A percentile compares a stretch with the other conserved stretches of the same genome.
phyloP scores from a whole-genome alignment of 768 basidiomycete species.

The Asterophora parasitica region DNA sequence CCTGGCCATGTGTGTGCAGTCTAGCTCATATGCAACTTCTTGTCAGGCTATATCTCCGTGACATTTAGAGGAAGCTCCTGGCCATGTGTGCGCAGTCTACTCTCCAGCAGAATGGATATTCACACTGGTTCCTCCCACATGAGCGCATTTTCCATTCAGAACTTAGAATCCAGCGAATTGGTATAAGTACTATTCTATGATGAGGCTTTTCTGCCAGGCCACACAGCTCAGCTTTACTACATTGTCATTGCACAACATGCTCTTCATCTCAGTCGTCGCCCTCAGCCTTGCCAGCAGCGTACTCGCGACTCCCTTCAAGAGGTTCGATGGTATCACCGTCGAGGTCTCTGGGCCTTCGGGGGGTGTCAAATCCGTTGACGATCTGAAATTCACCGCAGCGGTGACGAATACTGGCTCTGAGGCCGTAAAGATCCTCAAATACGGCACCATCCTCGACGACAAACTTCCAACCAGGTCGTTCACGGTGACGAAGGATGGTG shows the following conservation, averaged over 20 bases:
- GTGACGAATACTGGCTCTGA: conserved; percentile 38
- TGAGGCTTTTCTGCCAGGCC: neutral
- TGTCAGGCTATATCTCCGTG: neutral
- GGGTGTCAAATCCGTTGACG: conserved; percentile 31
- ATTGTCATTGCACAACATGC: neutral
- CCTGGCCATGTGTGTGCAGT: neutral
- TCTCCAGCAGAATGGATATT: neutral
- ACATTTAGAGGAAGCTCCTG: neutral
- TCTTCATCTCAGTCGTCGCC: neutral
- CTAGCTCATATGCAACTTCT: no score
- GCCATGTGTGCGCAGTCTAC: neutral
- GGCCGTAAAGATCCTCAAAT: conserved; percentile 39
- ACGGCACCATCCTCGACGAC: conserved; percentile 40
- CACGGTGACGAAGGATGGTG: conserved; percentile 35
- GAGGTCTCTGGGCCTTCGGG: conserved; percentile 22
- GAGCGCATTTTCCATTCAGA: neutral
- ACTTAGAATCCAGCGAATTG: neutral
- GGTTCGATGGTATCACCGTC: conserved; percentile 28
- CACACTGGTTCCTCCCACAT: neutral
- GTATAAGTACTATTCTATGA: neutral
- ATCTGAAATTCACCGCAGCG: conserved; percentile 36
- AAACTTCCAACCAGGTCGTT: conserved; percentile 40
- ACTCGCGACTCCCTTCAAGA: conserved; percentile 29
- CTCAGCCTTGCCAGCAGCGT: conserved; percentile 20
- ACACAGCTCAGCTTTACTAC: neutral